Percentiles rank a stretch among this genome's conserved stretches.
Conservation (phyloP, 768 basidiomycete genomes). For the Suillus bovinus region DNA sequence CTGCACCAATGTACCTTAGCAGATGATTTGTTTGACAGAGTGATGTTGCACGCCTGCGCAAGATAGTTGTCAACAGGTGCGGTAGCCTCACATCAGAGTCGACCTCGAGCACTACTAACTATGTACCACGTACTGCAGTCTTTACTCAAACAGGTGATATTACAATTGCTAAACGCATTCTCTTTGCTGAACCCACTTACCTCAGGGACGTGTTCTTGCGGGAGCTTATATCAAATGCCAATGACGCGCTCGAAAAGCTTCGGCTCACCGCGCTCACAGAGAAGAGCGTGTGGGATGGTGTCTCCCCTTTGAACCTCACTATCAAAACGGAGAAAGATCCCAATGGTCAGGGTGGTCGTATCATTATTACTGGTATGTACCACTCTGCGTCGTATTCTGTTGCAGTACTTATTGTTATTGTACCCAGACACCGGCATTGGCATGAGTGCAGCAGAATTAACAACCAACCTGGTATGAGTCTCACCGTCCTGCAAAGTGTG, state of each 20-base stretch:
- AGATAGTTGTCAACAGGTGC: slow-evolving; percentile 90
- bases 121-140: slow-evolving; percentile 41
- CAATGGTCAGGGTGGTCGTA: slow-evolving; percentile 65
- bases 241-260: slow-evolving; percentile 95
- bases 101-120: background rate
- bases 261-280: slow-evolving; percentile 83
- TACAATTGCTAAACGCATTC: slow-evolving; percentile 9
- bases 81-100: slow-evolving; percentile 8
- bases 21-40: slow-evolving; percentile 50
- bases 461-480: slow-evolving; percentile 60
- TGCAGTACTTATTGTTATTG: slow-evolving; percentile 9
- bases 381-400: background rate
- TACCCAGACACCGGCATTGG: slow-evolving; percentile 89
- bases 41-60: slow-evolving; percentile 89
- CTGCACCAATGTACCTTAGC: background rate
- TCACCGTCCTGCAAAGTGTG: background rate
- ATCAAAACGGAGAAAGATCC: slow-evolving; percentile 73
- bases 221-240: slow-evolving; percentile 91
- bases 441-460: slow-evolving; percentile 91
- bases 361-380: slow-evolving; percentile 70
- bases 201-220: slow-evolving; percentile 81
- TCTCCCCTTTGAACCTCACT: slow-evolving; percentile 83
- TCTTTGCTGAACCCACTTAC: slow-evolving; percentile 9
- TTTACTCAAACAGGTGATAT: slow-evolving; percentile 76
- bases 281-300: slow-evolving; percentile 66